phyloP scores from a whole-genome alignment of 352 stramenopile genomes.

The Aphanomyces invadans region DNA sequence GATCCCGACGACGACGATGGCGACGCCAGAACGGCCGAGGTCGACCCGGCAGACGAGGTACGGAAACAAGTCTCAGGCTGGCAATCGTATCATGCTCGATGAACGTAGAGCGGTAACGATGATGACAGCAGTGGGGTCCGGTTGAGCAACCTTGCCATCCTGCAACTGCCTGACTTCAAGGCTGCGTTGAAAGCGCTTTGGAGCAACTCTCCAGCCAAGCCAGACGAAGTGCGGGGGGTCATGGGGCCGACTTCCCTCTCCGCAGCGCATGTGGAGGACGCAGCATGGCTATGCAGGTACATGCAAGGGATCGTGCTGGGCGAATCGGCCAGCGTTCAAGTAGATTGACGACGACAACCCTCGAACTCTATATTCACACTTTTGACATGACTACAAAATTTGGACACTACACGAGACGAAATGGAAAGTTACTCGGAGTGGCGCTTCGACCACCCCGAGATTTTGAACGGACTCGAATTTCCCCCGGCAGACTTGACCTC shows the following conservation, averaged over 20 bases:
- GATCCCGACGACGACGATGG: constrained; percentile 30
- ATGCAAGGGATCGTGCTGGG: not conserved
- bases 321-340: not conserved
- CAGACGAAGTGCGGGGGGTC: not conserved
- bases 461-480: constrained; percentile 29
- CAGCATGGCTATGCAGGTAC: not conserved
- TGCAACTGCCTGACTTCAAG: constrained; percentile 42
- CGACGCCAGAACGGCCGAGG: constrained; percentile 29
- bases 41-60: not conserved
- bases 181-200: constrained; percentile 29
- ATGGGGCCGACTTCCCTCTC: not conserved
- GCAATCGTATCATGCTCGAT: not conserved
- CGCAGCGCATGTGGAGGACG: not conserved
- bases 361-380: constrained; percentile 19
- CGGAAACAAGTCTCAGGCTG: not conserved
- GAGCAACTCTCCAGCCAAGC: not conserved
- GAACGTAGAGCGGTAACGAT: not conserved
- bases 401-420: constrained; percentile 9
- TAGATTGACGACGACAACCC: not conserved
- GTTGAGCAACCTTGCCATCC: constrained; percentile 21
- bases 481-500: constrained; percentile 60
- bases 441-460: constrained; percentile 10
- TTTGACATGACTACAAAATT: constrained; percentile 19
- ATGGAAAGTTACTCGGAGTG: constrained; percentile 19
- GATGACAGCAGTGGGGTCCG: not conserved